Evolutionary conservation across 176 grass and related monocot genomes (phyloP), one percentile per base, ranked within the genome.

Genomic region (Phoenix roebelenii): DNA sequence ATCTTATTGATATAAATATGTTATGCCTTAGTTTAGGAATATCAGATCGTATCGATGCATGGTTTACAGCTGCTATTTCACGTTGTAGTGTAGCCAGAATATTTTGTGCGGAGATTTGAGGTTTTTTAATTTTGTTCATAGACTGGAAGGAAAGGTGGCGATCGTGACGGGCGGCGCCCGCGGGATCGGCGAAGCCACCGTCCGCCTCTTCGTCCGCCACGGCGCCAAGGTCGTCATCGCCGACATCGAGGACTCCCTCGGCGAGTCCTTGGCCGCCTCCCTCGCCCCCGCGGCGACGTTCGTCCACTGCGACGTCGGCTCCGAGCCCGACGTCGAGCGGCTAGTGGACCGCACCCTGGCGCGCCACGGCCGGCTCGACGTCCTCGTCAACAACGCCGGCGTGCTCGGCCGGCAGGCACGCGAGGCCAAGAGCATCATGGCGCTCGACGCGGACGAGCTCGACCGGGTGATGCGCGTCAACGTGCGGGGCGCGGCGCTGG

Each of bases 401-500:
- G 4, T 66, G 22, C 6, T 19, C 16, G 63, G 10, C 6, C 44
- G 5, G 12, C 5, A 15, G 50, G 16, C 63, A 7, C 18, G 12
- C 49, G 3, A 0, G 15, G 18, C n/a, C 5, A 63, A 18, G 60
- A 49, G 32, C 50, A 16, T 52, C 18, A 22, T 17, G 49, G 24
- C n/a, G 6, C 30, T 32, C 55, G 22, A 22, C n/a, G 4, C 25
- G 26, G 15, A 44, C 35, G 76, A 93, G 28, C 80, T 98, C 57
- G 94, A 88, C 54, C 81, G 87, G 15, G 88, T 92, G 82, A 85
- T 95, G 66, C 81, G 87, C 52, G 79, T 98, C 88, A 98, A 98
- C 85, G 82, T 81, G 52, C 82, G 89, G 25, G 93, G 93, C 61
- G 67, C 93, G 5, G 93, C 93, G 22, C 81, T 98, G 15, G 88